Conservation (phyloP, 768 basidiomycete genomes). For the Termitomyces sp. region DNA sequence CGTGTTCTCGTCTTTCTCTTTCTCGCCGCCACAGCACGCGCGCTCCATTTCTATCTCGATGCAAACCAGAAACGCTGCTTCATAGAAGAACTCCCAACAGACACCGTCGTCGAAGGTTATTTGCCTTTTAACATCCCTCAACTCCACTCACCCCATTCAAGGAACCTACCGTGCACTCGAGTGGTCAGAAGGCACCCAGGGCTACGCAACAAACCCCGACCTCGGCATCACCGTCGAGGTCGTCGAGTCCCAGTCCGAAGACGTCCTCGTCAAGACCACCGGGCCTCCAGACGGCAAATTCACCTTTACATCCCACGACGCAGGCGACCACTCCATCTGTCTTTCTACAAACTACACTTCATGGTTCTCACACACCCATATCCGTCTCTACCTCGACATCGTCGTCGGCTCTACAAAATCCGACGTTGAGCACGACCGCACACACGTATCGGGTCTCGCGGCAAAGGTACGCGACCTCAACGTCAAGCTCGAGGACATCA, state of each 20-base stretch:
- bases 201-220: constrained; percentile 67
- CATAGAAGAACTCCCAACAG: constrained; percentile 91
- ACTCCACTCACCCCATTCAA: background rate
- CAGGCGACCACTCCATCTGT: constrained; percentile 97
- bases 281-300: constrained; percentile 90
- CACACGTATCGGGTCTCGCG: constrained; percentile 79
- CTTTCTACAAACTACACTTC: constrained; percentile 89
- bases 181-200: constrained; percentile 74
- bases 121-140: too few relatives aligned
- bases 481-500: constrained; percentile 87
- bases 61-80: constrained; percentile 93
- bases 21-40: constrained; percentile 46
- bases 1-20: background rate
- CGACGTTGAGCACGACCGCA: constrained; percentile 84
- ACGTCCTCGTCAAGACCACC: constrained; percentile 83
- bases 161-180: constrained; percentile 89
- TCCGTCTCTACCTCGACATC: constrained; percentile 92
- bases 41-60: constrained; percentile 96
- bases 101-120: constrained; percentile 84
- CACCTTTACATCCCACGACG: constrained; percentile 96
- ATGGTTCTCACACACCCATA: constrained; percentile 84
- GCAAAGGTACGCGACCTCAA: constrained; percentile 89
- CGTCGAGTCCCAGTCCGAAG: constrained; percentile 79
- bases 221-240: constrained; percentile 92
- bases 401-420: constrained; percentile 85